Percentiles rank a stretch among this genome's conserved stretches.
Conservation (phyloP, 345 rosid species). For the Syzygium jambos region DNA sequence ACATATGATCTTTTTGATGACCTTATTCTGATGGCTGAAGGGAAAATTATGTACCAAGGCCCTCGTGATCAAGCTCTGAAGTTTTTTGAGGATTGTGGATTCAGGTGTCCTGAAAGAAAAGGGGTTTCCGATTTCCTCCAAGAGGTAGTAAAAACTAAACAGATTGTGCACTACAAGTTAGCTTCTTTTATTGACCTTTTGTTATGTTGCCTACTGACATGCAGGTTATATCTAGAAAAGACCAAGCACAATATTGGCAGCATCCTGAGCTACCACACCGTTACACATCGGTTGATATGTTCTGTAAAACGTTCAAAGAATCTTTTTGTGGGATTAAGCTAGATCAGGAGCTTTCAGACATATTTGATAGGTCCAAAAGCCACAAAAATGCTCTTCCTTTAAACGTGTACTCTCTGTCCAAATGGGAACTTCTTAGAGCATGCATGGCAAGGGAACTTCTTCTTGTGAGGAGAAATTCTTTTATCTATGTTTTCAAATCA, state of each 20-base stretch:
- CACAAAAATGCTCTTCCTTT: slow-evolving; percentile 34
- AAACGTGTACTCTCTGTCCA: slow-evolving; percentile 25
- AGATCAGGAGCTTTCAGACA: slow-evolving; percentile 17
- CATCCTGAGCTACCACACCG: slow-evolving; percentile 13
- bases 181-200: not conserved
- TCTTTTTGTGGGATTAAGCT: slow-evolving; percentile 20
- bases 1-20: slow-evolving; percentile 59
- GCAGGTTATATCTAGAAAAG: slow-evolving; percentile 55
- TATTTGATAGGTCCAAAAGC: slow-evolving; percentile 23
- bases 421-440: slow-evolving; percentile 42
- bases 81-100: slow-evolving; percentile 58
- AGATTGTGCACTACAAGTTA: not conserved
- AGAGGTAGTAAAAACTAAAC: slow-evolving; percentile 20
- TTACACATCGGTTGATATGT: slow-evolving; percentile 32
- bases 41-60: slow-evolving; percentile 51
- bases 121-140: slow-evolving; percentile 57
- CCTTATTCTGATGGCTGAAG: slow-evolving; percentile 50
- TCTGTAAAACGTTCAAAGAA: slow-evolving; percentile 27
- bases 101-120: slow-evolving; percentile 51
- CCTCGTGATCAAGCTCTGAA: slow-evolving; percentile 21
- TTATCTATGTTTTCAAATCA: slow-evolving; percentile 38
- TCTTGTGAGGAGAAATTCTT: slow-evolving; percentile 52
- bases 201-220: not conserved
- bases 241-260: slow-evolving; percentile 56
- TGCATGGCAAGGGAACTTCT: slow-evolving; percentile 51